These are phyloP conservation scores for Psophocarpus tetragonolobus DNA, from an alignment of 306 rosid species.

Conservation along the genomic window DNA sequence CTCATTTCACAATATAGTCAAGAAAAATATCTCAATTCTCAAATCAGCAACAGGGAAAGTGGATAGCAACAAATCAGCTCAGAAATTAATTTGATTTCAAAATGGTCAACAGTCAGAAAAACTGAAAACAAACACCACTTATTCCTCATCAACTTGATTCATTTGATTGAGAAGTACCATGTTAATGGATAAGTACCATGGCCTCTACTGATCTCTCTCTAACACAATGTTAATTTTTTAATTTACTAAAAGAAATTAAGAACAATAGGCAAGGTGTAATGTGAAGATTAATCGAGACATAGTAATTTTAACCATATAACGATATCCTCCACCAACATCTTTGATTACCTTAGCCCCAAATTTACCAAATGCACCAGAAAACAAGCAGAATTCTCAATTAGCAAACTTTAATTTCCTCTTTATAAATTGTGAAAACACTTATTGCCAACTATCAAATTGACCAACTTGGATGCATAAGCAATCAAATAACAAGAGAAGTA, in stretches of 20 bases:
- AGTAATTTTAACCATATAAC: too few relatives aligned
- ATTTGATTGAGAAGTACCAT: neutral
- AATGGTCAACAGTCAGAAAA: neutral
- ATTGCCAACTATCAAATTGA: neutral
- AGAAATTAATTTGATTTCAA: neutral
- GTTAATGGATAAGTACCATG: too few relatives aligned
- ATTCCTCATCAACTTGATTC: neutral
- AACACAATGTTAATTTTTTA: too few relatives aligned
- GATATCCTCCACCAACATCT: too few relatives aligned
- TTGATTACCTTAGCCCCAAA: too few relatives aligned
- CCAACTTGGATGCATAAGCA: neutral
- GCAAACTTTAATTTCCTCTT: neutral
- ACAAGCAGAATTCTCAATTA: neutral
- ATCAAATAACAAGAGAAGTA: neutral
- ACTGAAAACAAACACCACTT: neutral
- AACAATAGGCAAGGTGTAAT: too few relatives aligned
- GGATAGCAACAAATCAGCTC: neutral
- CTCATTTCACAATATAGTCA: slow-evolving; percentile 11
- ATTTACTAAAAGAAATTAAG: too few relatives aligned
- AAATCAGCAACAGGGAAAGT: neutral
- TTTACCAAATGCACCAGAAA: neutral
- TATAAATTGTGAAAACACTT: neutral
- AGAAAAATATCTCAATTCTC: neutral
- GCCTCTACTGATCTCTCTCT: too few relatives aligned
- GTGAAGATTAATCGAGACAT: too few relatives aligned